Conservation (phyloP, 306 rosid species). For the Cyamopsis tetragonoloba region DNA sequence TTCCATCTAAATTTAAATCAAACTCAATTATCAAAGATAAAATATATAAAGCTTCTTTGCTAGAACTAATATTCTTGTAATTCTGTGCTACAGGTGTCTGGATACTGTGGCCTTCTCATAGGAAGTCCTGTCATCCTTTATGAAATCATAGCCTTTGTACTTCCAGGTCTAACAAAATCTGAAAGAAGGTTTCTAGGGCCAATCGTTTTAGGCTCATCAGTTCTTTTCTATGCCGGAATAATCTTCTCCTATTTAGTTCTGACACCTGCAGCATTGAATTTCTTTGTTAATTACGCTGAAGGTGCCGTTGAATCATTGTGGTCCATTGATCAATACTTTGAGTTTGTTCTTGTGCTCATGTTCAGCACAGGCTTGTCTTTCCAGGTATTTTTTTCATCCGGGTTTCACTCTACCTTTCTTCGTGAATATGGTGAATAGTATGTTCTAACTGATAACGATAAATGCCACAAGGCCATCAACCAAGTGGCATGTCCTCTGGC, state of each 20-base stretch:
- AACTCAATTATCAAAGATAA: not conserved
- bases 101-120: conserved; percentile 87
- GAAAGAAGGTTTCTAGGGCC: conserved; percentile 93
- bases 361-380: conserved; percentile 98
- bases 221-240: conserved; percentile 91
- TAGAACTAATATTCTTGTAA: conserved; percentile 11
- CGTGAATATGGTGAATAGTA: not conserved
- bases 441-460: not conserved
- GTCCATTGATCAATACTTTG: conserved; percentile 99
- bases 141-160: conserved; percentile 84
- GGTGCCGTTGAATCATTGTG: conserved; percentile 94
- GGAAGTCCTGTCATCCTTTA: conserved; percentile 95
- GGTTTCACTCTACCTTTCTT: not conserved
- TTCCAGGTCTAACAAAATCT: conserved; percentile 80
- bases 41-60: not conserved
- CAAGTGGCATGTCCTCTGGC: not conserved
- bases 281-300: conserved; percentile 84
- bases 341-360: conserved; percentile 91
- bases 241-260: conserved; percentile 76
- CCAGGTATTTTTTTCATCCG: conserved; percentile 58
- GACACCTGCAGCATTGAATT: conserved; percentile 89
- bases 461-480: not conserved
- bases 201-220: conserved; percentile 85
- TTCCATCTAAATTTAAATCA: not conserved
- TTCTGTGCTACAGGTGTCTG: conserved; percentile 73